Evolutionary conservation across 106 monocot genomes (phyloP).

Genomic region (Narthecium ossifragum): DNA sequence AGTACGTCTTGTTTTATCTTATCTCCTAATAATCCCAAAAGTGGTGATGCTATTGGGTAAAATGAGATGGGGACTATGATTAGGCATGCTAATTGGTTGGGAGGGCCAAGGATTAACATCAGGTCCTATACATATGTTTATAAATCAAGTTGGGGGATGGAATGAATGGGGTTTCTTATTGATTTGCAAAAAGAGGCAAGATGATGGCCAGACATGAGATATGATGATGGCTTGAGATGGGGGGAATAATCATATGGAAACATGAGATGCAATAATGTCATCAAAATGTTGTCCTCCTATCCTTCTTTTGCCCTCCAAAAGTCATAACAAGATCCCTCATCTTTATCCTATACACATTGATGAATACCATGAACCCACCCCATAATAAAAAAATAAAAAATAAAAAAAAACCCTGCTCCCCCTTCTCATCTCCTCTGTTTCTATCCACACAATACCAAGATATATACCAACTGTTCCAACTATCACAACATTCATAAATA

Average conservation of each 20-base stretch:
- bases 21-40: slow-evolving; percentile 1
- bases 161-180: background rate
- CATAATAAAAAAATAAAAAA: no score
- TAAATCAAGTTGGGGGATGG: background rate
- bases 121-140: no score
- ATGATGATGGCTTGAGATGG: slow-evolving; percentile 1
- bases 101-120: no score
- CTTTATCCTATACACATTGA: no score
- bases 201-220: background rate
- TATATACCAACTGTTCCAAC: no score
- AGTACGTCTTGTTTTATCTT: background rate
- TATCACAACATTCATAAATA: no score
- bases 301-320: no score
- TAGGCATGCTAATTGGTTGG: slow-evolving; percentile 12
- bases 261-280: slow-evolving; percentile 5
- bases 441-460: no score
- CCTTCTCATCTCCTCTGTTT: no score
- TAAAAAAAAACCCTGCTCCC: no score
- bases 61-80: background rate
- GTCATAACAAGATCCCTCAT: no score
- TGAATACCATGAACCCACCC: slow-evolving; percentile 1
- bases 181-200: background rate
- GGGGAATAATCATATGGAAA: slow-evolving; percentile 7
- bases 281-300: background rate
- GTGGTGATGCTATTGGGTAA: background rate